phyloP scores from a whole-genome alignment of 371 early-diverging fungal species.

The Mucor saturninus region DNA sequence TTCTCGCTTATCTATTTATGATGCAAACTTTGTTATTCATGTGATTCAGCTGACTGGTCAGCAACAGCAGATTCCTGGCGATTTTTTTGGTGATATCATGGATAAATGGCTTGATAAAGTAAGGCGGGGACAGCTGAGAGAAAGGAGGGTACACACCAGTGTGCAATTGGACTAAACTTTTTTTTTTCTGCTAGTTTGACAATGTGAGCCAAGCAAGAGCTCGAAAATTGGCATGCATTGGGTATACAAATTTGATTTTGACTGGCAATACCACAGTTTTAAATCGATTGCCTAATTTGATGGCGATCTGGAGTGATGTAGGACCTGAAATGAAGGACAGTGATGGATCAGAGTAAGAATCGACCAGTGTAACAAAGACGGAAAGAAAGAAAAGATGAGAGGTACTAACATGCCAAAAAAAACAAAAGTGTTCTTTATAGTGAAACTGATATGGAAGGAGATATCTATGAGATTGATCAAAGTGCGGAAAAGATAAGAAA shows the following conservation, averaged over 20 bases:
- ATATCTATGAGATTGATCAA: slow-evolving; percentile 58
- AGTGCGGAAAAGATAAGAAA: slow-evolving; percentile 56
- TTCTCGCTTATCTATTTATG: slow-evolving; percentile 67
- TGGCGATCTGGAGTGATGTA: slow-evolving; percentile 71
- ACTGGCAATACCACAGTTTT: slow-evolving; percentile 57
- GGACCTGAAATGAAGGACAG: slow-evolving; percentile 64
- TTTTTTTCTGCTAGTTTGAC: slow-evolving; percentile 62
- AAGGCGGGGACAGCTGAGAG: neutral
- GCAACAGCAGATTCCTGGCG: slow-evolving; percentile 38
- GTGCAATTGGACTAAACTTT: neutral
- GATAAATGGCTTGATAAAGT: slow-evolving; percentile 77
- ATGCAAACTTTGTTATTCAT: slow-evolving; percentile 55
- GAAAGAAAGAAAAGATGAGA: too few species aligned
- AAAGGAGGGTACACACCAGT: neutral
- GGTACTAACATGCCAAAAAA: neutral
- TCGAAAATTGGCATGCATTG: slow-evolving; percentile 76
- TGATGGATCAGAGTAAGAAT: slow-evolving; percentile 62
- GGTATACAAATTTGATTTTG: slow-evolving; percentile 63
- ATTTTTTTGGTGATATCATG: slow-evolving; percentile 52
- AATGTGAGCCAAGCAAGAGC: slow-evolving; percentile 74
- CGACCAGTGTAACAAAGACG: too few species aligned
- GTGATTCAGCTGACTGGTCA: slow-evolving; percentile 53
- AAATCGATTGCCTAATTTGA: slow-evolving; percentile 51
- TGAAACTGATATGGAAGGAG: slow-evolving; percentile 66
- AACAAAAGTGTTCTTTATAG: slow-evolving; percentile 66